Evolutionary conservation across 2,329 filamentous ascomycete genomes (phyloP), one percentile per base, ranked within the genome.

Genomic region (Colletotrichum echinochloae): DNA sequence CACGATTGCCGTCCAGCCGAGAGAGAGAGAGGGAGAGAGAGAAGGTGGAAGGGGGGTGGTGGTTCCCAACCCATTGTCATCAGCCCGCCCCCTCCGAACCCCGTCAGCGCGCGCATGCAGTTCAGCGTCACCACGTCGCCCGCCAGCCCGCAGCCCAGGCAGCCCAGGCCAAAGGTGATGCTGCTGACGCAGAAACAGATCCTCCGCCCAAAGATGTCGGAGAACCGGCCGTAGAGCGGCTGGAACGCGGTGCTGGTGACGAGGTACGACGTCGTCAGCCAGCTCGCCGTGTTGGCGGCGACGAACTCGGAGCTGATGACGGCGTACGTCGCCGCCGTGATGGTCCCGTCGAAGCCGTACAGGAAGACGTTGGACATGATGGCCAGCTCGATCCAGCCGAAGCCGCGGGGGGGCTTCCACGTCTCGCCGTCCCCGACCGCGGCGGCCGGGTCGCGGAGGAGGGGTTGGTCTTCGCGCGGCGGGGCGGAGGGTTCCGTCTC

Each of bases 221-320:
- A 92, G 4, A 93, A 83, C 1, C 91, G 87, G 1, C 91, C 91
- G 74, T 92, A 92, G 0, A 94, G 83, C 0, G 91, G 91, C 76
- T 93, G 90, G 63, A 93, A 91, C 1, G 91, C 90, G 1, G 91
- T 93, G 7, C 87, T 90, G 0, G 91, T 93, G 67, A 94, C 83
- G 28, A 94, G 83, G 75, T 93, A 94, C 0, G 90, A 88, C 0
- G 91, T 94, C 1, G 91, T 92, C 28, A 94, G 81, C 92, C 92
- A 94, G 0, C 91, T 93, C 1, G 92, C 91, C 14, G 89, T 88
- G 76, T 94, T 93, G 14, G 91, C 90, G 3, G 91, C 88, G 72
- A 89, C 84, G 76, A 94, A 94, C 74, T 92, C 88, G n/a, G 91
- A 93, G 55, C 90, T 91, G 73, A 94, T 93, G 63, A 92, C 88